A percentile compares a stretch with the other conserved stretches of the same genome.
phyloP scores from a whole-genome alignment of 1,284 basidiomycete genomes.

The Apiotrichum sp. region DNA sequence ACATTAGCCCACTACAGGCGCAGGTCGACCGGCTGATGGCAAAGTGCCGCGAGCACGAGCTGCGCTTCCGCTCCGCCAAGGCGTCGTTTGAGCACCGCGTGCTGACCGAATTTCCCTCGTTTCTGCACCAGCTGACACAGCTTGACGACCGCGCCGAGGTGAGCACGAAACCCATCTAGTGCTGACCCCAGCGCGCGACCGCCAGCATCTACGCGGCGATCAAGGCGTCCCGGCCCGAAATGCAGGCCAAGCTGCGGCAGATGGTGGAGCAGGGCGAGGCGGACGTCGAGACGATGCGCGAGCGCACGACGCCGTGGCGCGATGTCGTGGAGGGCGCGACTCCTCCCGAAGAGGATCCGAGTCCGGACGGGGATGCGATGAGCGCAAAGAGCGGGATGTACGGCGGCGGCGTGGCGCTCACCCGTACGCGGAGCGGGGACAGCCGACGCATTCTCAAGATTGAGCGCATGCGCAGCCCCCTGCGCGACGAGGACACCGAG shows the following conservation, averaged over 20 bases:
- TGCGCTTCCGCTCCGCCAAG: conserved; percentile 34
- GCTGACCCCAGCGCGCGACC: conserved; percentile 17
- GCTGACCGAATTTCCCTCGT: conserved; percentile 27
- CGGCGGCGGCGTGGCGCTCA: background rate
- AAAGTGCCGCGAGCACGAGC: conserved; percentile 36
- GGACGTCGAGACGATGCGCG: conserved; percentile 33
- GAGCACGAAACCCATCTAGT: background rate
- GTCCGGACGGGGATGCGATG: background rate
- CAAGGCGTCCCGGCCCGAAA: conserved; percentile 13
- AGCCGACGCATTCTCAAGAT: conserved; percentile 5
- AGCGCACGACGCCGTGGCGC: conserved; percentile 36
- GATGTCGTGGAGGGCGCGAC: conserved; percentile 12
- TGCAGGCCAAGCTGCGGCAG: conserved; percentile 20
- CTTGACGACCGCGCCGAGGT: conserved; percentile 38
- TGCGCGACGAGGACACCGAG: conserved; percentile 10
- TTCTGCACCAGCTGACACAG: conserved; percentile 23
- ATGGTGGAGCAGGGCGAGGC: conserved; percentile 15
- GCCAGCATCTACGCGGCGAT: conserved; percentile 20
- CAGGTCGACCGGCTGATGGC: conserved; percentile 34
- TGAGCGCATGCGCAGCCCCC: conserved; percentile 9
- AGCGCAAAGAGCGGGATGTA: background rate
- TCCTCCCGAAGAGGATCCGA: background rate
- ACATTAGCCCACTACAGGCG: conserved; percentile 26
- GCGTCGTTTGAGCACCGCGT: conserved; percentile 39
- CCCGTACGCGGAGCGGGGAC: background rate